Conservation (phyloP, 805 yeast species). For the Cyberlindnera sargentensis region DNA sequence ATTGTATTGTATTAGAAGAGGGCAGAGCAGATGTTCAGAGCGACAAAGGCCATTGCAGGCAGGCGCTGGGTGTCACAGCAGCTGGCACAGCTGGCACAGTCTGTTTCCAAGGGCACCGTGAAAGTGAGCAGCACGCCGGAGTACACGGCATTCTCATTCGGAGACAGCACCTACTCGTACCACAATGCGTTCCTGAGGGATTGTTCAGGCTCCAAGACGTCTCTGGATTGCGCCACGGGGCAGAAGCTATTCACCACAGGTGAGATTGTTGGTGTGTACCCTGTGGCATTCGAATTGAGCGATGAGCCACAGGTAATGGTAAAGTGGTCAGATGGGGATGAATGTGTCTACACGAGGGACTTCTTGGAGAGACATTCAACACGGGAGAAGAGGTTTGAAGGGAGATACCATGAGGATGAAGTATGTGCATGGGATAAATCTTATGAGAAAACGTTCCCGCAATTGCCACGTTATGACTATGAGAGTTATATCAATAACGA, state of each 20-base stretch:
- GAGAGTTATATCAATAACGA: slow-evolving; percentile 11
- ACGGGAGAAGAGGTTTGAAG: slow-evolving; percentile 22
- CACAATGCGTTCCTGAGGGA: slow-evolving; percentile 59
- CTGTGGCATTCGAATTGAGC: slow-evolving; percentile 29
- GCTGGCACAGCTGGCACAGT: background rate
- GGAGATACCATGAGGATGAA: slow-evolving; percentile 30
- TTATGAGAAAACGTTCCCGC: slow-evolving; percentile 14
- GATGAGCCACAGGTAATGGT: slow-evolving; percentile 33
- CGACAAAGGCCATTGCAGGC: no score
- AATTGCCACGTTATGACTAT: slow-evolving; percentile 5
- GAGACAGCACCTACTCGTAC: slow-evolving; percentile 15
- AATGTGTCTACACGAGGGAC: slow-evolving; percentile 33
- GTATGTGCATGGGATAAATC: slow-evolving; percentile 41
- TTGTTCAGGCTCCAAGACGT: slow-evolving; percentile 40
- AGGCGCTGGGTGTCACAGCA: background rate
- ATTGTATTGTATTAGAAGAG: no score
- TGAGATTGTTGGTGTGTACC: slow-evolving; percentile 27
- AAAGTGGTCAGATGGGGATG: slow-evolving; percentile 42
- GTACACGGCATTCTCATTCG: slow-evolving; percentile 7
- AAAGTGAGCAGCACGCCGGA: slow-evolving; percentile 2
- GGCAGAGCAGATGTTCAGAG: no score
- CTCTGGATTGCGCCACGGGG: slow-evolving; percentile 47
- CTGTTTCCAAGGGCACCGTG: background rate
- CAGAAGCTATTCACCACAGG: slow-evolving; percentile 66
- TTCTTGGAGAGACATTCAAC: slow-evolving; percentile 42